Percentiles rank a stretch among this genome's conserved stretches.
Evolutionary conservation across 2,329 filamentous ascomycete species (phyloP).

Genomic region (Claviceps pusilla): DNA sequence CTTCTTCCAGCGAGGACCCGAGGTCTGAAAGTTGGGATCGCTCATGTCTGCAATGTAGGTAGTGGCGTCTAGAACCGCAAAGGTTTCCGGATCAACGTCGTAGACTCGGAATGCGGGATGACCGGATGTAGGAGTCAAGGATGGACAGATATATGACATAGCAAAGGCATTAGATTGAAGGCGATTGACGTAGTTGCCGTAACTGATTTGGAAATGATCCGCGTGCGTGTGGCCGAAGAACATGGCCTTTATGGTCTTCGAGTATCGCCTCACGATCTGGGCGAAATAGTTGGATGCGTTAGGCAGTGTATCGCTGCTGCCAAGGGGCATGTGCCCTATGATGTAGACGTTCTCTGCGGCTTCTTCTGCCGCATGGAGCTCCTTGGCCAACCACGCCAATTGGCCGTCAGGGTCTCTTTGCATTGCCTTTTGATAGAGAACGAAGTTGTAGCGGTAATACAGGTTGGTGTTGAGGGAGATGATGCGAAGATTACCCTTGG

Average conservation of each 20-base stretch:
- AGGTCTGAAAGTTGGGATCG: slow-evolving; percentile 23
- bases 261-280: slow-evolving; percentile 36
- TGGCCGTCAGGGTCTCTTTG: slow-evolving; percentile 33
- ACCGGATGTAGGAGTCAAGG: slow-evolving; percentile 37
- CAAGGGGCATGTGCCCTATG: slow-evolving; percentile 40
- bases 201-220: slow-evolving; percentile 42
- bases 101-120: slow-evolving; percentile 43
- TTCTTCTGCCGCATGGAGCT: slow-evolving; percentile 37
- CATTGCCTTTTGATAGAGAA: slow-evolving; percentile 35
- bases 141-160: slow-evolving; percentile 36
- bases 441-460: slow-evolving; percentile 44
- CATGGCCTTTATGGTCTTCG: slow-evolving; percentile 35
- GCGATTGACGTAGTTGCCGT: slow-evolving; percentile 29
- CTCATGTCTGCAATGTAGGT: slow-evolving; percentile 40
- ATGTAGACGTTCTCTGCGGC: slow-evolving; percentile 38
- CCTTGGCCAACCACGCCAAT: slow-evolving; percentile 35
- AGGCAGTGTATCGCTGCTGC: slow-evolving; percentile 32
- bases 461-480: slow-evolving; percentile 47
- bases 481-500: slow-evolving; percentile 33
- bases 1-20: slow-evolving; percentile 32
- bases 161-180: slow-evolving; percentile 27
- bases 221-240: slow-evolving; percentile 43
- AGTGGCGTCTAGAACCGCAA: slow-evolving; percentile 35
- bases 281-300: slow-evolving; percentile 37
- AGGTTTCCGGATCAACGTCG: slow-evolving; percentile 40